These are phyloP conservation scores for Pulveroboletus ravenelii DNA, from an alignment of 768 basidiomycete genomes.

Conservation along the genomic window DNA sequence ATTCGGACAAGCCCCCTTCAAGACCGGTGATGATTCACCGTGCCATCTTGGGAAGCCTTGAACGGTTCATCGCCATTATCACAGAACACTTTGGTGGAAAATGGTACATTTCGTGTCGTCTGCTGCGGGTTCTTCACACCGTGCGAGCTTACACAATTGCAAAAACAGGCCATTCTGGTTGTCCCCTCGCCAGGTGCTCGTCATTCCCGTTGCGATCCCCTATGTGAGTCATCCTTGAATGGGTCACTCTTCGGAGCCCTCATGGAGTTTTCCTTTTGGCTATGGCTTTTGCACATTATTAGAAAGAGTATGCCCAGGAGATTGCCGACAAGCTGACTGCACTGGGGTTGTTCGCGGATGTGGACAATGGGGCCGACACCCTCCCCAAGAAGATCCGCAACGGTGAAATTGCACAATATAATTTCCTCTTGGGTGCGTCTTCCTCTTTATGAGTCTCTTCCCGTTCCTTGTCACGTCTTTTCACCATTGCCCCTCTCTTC, in stretches of 20 bases:
- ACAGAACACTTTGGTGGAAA: constrained; percentile 98
- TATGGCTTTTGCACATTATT: neutral
- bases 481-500: neutral
- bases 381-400: constrained; percentile 97
- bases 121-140: constrained; percentile 1
- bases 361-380: constrained; percentile 88
- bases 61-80: constrained; percentile 94
- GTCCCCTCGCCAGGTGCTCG: constrained; percentile 91
- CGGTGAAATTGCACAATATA: constrained; percentile 95
- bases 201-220: constrained; percentile 88
- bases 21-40: constrained; percentile 98
- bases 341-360: constrained; percentile 81
- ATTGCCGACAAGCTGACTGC: constrained; percentile 63
- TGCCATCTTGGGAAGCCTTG: constrained; percentile 89
- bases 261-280: too few relatives aligned
- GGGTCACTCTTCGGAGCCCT: neutral
- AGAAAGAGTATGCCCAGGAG: constrained; percentile 90
- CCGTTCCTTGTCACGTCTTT: neutral
- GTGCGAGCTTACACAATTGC: neutral
- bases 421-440: constrained; percentile 87
- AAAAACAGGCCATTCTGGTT: constrained; percentile 92
- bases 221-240: constrained; percentile 57
- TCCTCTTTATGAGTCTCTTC: neutral
- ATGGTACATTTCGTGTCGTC: constrained; percentile 52
- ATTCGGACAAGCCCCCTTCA: constrained; percentile 48